A percentile compares a stretch with the other conserved stretches of the same genome.
These are phyloP conservation scores for Triangularia setosa DNA, from an alignment of 2,329 filamentous ascomycete species.

Conservation along the genomic window DNA sequence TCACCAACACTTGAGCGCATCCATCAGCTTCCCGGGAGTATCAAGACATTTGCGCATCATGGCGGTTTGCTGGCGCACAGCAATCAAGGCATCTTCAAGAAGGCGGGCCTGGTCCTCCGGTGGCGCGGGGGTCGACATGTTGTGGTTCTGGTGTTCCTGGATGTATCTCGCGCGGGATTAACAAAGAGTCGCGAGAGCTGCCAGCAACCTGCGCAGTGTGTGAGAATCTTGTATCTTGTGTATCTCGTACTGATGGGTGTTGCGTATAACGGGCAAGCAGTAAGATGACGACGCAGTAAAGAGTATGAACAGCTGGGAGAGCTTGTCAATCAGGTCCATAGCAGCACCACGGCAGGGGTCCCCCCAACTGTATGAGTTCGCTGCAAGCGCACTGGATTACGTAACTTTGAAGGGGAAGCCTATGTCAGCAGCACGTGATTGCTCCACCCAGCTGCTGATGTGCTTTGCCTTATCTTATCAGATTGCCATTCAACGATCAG, in stretches of 20 bases:
- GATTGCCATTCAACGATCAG: not conserved
- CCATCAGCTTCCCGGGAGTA: slow-evolving; percentile 97
- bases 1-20: slow-evolving; percentile 98
- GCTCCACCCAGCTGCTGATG: not conserved
- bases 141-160: not conserved
- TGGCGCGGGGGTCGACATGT: slow-evolving; percentile 50
- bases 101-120: slow-evolving; percentile 83
- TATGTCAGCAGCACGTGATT: not conserved
- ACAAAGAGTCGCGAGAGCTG: not conserved
- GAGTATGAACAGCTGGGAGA: not conserved
- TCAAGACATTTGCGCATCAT: slow-evolving; percentile 98
- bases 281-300: slow-evolving; percentile 16
- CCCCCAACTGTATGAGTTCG: not conserved
- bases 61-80: slow-evolving; percentile 93
- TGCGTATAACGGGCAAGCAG: not conserved
- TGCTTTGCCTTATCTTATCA: not conserved
- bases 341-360: not conserved
- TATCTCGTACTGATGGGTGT: not conserved
- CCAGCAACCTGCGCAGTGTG: not conserved
- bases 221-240: not conserved
- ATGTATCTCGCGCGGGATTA: not conserved
- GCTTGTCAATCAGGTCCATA: not conserved
- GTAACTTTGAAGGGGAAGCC: not conserved
- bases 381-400: not conserved
- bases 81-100: slow-evolving; percentile 93